Conservation (phyloP, 305 asterid species). For the Fraxinus sp. region DNA sequence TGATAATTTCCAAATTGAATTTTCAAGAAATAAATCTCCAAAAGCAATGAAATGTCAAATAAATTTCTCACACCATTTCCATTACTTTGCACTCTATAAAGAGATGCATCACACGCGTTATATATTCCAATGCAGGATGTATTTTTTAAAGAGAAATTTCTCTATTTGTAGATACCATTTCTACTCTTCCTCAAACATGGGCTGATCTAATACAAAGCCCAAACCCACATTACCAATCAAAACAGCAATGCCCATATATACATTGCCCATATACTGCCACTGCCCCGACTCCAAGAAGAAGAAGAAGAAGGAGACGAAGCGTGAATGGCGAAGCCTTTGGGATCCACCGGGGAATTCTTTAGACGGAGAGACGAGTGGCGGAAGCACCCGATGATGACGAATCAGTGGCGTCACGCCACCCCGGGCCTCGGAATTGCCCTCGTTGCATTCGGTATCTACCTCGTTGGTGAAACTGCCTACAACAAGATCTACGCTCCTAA, state of each 20-base stretch:
- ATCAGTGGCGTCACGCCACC: slow-evolving; percentile 63
- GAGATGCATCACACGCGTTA: neutral
- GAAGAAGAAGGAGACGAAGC: neutral
- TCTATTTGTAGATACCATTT: no score
- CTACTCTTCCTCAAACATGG: neutral
- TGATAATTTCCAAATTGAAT: neutral
- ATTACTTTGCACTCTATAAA: neutral
- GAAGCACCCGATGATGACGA: neutral
- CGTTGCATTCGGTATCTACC: slow-evolving; percentile 76
- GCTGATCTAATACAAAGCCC: neutral
- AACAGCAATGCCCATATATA: neutral
- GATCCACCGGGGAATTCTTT: slow-evolving; percentile 86
- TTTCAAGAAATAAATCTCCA: neutral
- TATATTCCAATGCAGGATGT: no score
- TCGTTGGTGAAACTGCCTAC: slow-evolving; percentile 70
- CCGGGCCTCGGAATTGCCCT: slow-evolving; percentile 85
- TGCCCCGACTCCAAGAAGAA: neutral
- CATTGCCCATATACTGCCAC: neutral
- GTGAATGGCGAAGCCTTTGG: slow-evolving; percentile 51
- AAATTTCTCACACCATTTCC: no score
- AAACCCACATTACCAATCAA: neutral
- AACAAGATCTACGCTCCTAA: slow-evolving; percentile 73
- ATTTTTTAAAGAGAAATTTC: no score
- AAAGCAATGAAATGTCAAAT: neutral
- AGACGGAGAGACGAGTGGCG: slow-evolving; percentile 54